Base-by-base conservation (phyloP, 208 protist genomes). In the Strigomonas culicis region DNA sequence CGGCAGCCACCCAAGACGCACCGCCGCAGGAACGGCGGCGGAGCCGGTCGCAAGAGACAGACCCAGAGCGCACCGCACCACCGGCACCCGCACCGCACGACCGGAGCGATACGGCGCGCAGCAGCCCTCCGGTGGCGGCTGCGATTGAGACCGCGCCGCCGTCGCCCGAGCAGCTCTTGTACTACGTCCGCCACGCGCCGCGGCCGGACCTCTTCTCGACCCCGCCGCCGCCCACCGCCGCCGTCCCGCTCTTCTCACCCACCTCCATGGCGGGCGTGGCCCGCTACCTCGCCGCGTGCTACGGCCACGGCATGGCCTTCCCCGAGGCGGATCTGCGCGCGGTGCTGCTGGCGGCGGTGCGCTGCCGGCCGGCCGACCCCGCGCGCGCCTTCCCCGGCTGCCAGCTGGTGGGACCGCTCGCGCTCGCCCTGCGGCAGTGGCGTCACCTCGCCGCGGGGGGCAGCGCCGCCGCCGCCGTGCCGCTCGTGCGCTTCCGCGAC, bases 391-490 rank as follows among this genome's bases (percentile, higher is more conserved):
- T 83, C 47, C 52, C 47, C 1, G 76, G 74, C 0, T 80, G 75
- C 60, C 56, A 52, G n/a, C 65, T 82, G 0, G 69, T 72, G 4
- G 80, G 80, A 0, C 75, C 80, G 0, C 67, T 80, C 24, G 80
- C 79, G 41, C 21, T 79, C 22, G 63, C 66, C 0, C 4, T 63
- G 61, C 28, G 55, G 1, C 59, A 77, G 56, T 17, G 19, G 7
- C 49, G 74, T 8, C 51, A 58, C 8, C 49, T 62, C 24, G 13
- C 24, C 36, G n/a, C n/a, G n/a, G n/a, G n/a, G n/a, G n/a, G n/a
- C n/a, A n/a, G n/a, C n/a, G n/a, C n/a, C n/a, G n/a, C n/a, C n/a
- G n/a, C n/a, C n/a, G n/a, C n/a, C n/a, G 25, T 22, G n/a, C 47
- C 22, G 6, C 13, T 28, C 7, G 55, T 60, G 22, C 6, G 30